A percentile compares a stretch with the other conserved stretches of the same genome.
Evolutionary conservation across 2,329 filamentous ascomycete species (phyloP).

Genomic region (Stagonosporopsis tanaceti): DNA sequence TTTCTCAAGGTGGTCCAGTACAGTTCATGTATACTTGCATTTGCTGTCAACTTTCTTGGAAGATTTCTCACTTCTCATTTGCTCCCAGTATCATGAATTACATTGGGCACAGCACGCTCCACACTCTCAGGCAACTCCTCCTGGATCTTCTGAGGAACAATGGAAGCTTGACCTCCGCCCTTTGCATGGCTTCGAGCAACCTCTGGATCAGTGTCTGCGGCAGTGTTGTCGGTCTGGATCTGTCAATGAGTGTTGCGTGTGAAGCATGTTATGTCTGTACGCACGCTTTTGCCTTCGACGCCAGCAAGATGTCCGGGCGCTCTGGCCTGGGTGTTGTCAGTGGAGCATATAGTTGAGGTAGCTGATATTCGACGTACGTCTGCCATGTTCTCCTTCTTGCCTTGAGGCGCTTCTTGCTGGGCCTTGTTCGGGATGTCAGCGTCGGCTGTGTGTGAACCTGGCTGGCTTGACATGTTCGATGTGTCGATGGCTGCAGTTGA

Average conservation of each 20-base stretch:
- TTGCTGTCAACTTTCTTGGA: not conserved
- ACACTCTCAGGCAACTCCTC: constrained; percentile 54
- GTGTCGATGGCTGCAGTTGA: not conserved
- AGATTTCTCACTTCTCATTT: not conserved
- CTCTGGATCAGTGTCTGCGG: constrained; percentile 37
- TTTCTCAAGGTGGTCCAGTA: too few species aligned
- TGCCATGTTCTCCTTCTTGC: constrained; percentile 48
- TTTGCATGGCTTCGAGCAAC: constrained; percentile 49
- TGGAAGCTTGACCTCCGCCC: constrained; percentile 46
- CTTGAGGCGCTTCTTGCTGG: constrained; percentile 50
- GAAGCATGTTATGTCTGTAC: not conserved
- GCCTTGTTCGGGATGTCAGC: constrained; percentile 52
- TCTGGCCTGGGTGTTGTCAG: not conserved
- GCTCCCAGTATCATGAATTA: constrained; percentile 52
- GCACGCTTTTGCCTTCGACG: constrained; percentile 12
- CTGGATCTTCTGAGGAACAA: constrained; percentile 54
- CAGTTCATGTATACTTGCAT: too few species aligned
- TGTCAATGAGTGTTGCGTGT: not conserved
- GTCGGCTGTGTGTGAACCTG: constrained; percentile 52
- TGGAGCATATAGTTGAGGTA: rapidly evolving
- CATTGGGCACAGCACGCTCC: constrained; percentile 54
- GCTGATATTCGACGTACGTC: not conserved
- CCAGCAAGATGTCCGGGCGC: constrained; percentile 12
- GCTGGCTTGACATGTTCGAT: constrained; percentile 31
- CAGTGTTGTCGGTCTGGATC: constrained; percentile 48